These are phyloP conservation scores for Monilinia fructigena DNA, from an alignment of 2,329 filamentous ascomycete species.

Conservation along the genomic window DNA sequence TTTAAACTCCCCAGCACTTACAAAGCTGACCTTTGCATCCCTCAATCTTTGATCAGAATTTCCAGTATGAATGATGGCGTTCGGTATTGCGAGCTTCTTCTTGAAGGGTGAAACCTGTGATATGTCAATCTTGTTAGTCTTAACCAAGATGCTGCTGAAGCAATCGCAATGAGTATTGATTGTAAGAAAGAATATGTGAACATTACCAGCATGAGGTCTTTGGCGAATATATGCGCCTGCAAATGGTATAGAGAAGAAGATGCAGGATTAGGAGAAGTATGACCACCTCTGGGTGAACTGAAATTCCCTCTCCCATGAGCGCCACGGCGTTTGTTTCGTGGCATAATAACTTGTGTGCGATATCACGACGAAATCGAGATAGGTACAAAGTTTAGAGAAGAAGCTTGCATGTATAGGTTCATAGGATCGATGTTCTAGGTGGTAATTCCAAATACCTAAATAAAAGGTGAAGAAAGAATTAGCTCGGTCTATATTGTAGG, in stretches of 20 bases:
- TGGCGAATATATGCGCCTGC: constrained; percentile 27
- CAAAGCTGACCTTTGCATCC: constrained; percentile 56
- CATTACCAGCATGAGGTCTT: constrained; percentile 28
- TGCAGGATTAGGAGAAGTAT: constrained; percentile 21
- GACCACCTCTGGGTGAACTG: constrained; percentile 24
- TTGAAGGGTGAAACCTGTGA: constrained; percentile 43
- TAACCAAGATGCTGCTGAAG: not conserved
- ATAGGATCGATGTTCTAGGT: not conserved
- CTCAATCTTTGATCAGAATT: constrained; percentile 52
- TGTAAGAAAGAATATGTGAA: not conserved
- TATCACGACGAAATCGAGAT: not conserved
- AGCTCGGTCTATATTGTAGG: too few species aligned
- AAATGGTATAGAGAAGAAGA: constrained; percentile 32
- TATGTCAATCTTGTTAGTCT: constrained; percentile 3
- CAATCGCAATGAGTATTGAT: not conserved
- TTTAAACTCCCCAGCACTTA: constrained; percentile 55
- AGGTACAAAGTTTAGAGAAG: not conserved
- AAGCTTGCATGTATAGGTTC: not conserved
- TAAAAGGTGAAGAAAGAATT: constrained; percentile 4
- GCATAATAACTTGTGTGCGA: constrained; percentile 29
- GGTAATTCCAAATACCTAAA: not conserved
- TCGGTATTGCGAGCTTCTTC: constrained; percentile 60
- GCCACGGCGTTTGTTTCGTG: constrained; percentile 28
- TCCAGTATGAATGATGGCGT: constrained; percentile 48
- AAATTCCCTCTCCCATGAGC: constrained; percentile 26